These are phyloP conservation scores for Cadophora gregata DNA, from an alignment of 2,329 filamentous ascomycete genomes.

Conservation along the genomic window DNA sequence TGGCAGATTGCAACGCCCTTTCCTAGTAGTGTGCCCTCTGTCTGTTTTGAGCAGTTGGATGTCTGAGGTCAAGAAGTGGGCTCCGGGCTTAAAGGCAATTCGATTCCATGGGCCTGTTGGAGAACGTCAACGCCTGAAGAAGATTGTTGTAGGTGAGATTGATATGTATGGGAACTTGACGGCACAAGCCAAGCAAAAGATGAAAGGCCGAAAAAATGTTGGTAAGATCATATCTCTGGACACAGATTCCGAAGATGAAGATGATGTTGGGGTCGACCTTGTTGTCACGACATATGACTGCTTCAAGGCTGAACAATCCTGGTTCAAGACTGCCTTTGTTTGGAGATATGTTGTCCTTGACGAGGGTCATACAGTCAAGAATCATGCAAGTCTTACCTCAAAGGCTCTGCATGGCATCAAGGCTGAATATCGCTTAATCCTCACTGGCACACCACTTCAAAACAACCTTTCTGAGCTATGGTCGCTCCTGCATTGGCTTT, in stretches of 20 bases:
- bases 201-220: slow-evolving; percentile 34
- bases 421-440: slow-evolving; percentile 45
- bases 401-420: slow-evolving; percentile 44
- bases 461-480: slow-evolving; percentile 64
- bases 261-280: slow-evolving; percentile 47
- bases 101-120: slow-evolving; percentile 54
- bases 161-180: slow-evolving; percentile 51
- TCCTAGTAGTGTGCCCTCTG: slow-evolving; percentile 56
- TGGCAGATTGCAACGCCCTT: slow-evolving; percentile 49
- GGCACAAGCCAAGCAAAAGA: slow-evolving; percentile 38
- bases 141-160: slow-evolving; percentile 51
- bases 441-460: slow-evolving; percentile 59
- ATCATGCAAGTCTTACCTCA: slow-evolving; percentile 47
- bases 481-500: slow-evolving; percentile 62
- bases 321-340: slow-evolving; percentile 56
- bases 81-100: slow-evolving; percentile 52
- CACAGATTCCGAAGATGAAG: slow-evolving; percentile 41
- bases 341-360: slow-evolving; percentile 60
- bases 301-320: slow-evolving; percentile 51
- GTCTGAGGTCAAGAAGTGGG: slow-evolving; percentile 54
- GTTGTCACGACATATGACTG: slow-evolving; percentile 58
- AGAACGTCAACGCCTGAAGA: slow-evolving; percentile 54
- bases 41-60: slow-evolving; percentile 58
- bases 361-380: slow-evolving; percentile 57
- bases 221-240: slow-evolving; percentile 36